phyloP scores from a whole-genome alignment of 2,329 filamentous ascomycete species.

The Rutstroemia sydowiana region DNA sequence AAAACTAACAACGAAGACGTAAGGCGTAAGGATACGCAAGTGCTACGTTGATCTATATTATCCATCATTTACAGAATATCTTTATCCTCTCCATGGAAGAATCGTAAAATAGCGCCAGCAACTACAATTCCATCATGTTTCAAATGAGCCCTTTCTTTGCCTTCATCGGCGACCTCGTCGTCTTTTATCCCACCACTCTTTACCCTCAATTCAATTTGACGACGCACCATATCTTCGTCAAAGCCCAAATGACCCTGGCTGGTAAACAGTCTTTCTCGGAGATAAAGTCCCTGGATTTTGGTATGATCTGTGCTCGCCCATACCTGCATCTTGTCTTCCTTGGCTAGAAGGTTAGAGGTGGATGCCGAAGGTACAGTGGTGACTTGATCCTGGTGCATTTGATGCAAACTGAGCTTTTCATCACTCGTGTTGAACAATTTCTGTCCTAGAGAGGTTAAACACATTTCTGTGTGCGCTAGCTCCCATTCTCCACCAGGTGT shows the following conservation, averaged over 20 bases:
- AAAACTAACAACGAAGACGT: background rate
- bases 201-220: constrained; percentile 59
- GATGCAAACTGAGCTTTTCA: constrained; percentile 56
- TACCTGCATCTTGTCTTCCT: constrained; percentile 43
- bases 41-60: too few species aligned
- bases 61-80: constrained; percentile 11
- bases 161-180: constrained; percentile 63
- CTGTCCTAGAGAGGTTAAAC: constrained; percentile 61
- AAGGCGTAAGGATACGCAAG: too few species aligned
- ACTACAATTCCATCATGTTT: constrained; percentile 74
- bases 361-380: constrained; percentile 41
- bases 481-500: constrained; percentile 69
- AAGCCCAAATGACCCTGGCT: constrained; percentile 88
- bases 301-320: constrained; percentile 62
- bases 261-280: constrained; percentile 57
- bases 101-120: constrained; percentile 66
- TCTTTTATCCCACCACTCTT: constrained; percentile 64
- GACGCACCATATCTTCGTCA: constrained; percentile 53
- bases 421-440: constrained; percentile 47
- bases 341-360: constrained; percentile 27
- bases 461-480: constrained; percentile 62
- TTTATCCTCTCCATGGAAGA: constrained; percentile 38
- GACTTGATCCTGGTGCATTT: constrained; percentile 82
- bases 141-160: constrained; percentile 54
- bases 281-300: constrained; percentile 71